phyloP scores from a whole-genome alignment of 768 basidiomycete genomes.

The Lyophyllum decastes region DNA sequence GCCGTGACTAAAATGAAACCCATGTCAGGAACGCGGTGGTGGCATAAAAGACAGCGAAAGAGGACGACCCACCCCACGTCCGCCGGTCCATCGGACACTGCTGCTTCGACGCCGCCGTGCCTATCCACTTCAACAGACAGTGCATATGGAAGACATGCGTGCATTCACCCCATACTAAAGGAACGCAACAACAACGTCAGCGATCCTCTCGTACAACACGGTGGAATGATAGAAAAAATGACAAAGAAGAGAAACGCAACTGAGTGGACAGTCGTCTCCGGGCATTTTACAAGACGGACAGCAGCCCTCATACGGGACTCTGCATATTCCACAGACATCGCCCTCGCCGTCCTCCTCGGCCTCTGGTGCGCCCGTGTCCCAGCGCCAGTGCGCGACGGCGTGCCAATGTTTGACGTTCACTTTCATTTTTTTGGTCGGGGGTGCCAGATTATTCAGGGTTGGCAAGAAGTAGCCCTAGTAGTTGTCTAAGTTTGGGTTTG shows the following conservation, averaged over 20 bases:
- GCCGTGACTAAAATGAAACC: constrained; percentile 47
- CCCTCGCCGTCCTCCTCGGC: constrained; percentile 51
- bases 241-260: constrained; percentile 43
- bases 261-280: constrained; percentile 92
- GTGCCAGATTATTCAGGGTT: background rate
- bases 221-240: too few species aligned
- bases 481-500: too few species aligned
- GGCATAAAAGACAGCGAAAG: background rate
- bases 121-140: constrained; percentile 95
- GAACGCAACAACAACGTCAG: constrained; percentile 21
- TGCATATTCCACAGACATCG: constrained; percentile 84
- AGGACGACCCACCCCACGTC: constrained; percentile 80
- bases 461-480: background rate
- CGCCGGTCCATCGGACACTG: constrained; percentile 99
- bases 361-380: constrained; percentile 57
- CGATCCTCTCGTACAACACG: background rate
- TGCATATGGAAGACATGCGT: constrained; percentile 99
- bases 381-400: constrained; percentile 87
- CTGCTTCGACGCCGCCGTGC: constrained; percentile 84
- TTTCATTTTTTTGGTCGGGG: constrained; percentile 56
- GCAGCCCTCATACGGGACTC: constrained; percentile 90
- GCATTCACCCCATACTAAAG: constrained; percentile 94
- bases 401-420: constrained; percentile 84
- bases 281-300: constrained; percentile 97
- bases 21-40: background rate